Base-by-base conservation (phyloP, 2,329 filamentous ascomycete species). In the Phaeoacremonium minimum region DNA sequence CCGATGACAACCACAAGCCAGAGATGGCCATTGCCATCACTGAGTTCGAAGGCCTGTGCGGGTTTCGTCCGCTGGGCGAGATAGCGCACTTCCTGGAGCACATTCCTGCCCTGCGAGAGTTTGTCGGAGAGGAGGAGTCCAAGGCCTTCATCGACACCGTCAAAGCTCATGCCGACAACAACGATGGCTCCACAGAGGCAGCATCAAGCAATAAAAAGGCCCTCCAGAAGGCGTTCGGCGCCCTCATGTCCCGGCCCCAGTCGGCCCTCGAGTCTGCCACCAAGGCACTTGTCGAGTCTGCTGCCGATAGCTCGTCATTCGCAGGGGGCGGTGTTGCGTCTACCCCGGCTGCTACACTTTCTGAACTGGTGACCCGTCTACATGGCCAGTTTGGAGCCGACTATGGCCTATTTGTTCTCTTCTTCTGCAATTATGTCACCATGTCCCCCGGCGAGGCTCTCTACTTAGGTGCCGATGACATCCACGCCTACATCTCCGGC, bases 21-120 rank as follows among this genome's bases (percentile, higher is more conserved):
- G 93, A 98, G 66, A 98, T 98, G 93, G 90, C 93, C 44, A 95
- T 98, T 60, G 93, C 93, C 44, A 84, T 98, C 52, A 97, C 93
- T 1, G 84, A 88, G 0, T 98, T 98, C 48, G 91, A 97, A 58
- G 93, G 93, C 1, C 77, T 98, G 20, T 98, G 93, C 53, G 93
- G 93, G 20, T 98, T 98, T 71, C 80, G 93, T 8, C 93, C 93
- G 0, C 70, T 96, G 15, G 71, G 67, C 5, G 90, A 98, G 64
- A 93, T 97, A 44, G 73, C 80, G 0, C 87, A 95, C 58, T 97
- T 97, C 60, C 71, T 95, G 19, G 66, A 79, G 33, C 58, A 52
- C 2, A 55, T 76, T 2, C 50, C 63, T 8, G 67, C 85, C 2
- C 61, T 93, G 35, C 76, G 77, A 33, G 64, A 71, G 15, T 66